These are phyloP conservation scores for Pontederia paniculata DNA, from an alignment of 176 grass and related monocot species.

Conservation along the genomic window DNA sequence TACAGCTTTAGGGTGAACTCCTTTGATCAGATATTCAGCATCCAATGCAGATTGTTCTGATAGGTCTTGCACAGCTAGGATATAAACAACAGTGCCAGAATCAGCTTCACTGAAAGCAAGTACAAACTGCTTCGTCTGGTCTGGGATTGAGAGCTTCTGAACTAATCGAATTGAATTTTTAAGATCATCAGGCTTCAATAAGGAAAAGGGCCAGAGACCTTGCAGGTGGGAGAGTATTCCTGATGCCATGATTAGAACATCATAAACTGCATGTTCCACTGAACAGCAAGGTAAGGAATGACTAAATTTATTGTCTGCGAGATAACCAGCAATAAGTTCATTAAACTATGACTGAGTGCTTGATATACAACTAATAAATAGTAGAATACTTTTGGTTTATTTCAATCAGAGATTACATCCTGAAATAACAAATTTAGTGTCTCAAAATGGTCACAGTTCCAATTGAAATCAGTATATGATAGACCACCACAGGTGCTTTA, in stretches of 20 bases:
- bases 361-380: no score
- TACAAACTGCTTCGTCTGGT: slow-evolving; percentile 87
- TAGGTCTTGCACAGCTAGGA: slow-evolving; percentile 69
- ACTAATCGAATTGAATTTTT: slow-evolving; percentile 46
- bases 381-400: no score
- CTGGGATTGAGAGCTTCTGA: slow-evolving; percentile 48
- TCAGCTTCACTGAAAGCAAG: slow-evolving; percentile 57
- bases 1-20: slow-evolving; percentile 59
- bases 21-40: slow-evolving; percentile 56
- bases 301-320: not conserved
- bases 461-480: no score
- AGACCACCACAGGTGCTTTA: no score
- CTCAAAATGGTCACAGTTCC: no score
- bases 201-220: slow-evolving; percentile 57
- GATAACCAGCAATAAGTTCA: not conserved
- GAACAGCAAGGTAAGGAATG: not conserved
- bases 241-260: slow-evolving; percentile 47
- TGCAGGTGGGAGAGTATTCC: slow-evolving; percentile 44
- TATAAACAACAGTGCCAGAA: slow-evolving; percentile 53
- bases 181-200: slow-evolving; percentile 62
- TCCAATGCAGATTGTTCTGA: slow-evolving; percentile 73
- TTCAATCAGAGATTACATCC: no score
- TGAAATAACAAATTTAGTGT: no score
- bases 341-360: not conserved
- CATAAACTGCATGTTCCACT: not conserved